Percentiles rank a stretch among this genome's conserved stretches.
Conservation (phyloP, 2,329 filamentous ascomycete species). For the Conoideocrella luteorostrata region DNA sequence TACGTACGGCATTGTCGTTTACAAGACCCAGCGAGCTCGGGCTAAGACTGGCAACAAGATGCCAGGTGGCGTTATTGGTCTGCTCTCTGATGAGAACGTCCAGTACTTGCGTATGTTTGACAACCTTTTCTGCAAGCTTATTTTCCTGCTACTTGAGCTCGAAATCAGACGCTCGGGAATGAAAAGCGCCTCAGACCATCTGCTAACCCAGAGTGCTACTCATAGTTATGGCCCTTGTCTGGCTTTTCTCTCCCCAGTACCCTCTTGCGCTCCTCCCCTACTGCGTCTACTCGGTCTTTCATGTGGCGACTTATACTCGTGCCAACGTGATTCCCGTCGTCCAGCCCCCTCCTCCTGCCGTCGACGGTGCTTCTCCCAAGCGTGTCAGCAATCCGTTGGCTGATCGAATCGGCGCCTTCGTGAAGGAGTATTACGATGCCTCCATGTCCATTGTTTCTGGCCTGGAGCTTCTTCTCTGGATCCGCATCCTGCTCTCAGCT, state of each 20-base stretch:
- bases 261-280: slow-evolving; percentile 88
- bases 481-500: slow-evolving; percentile 73
- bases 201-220: neutral
- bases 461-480: slow-evolving; percentile 83
- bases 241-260: slow-evolving; percentile 87
- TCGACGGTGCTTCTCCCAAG: slow-evolving; percentile 51
- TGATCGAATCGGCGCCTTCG: slow-evolving; percentile 82
- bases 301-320: slow-evolving; percentile 93
- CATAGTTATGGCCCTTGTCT: slow-evolving; percentile 84
- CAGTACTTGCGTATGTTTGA: slow-evolving; percentile 78
- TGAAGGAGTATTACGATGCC: slow-evolving; percentile 95
- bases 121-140: neutral
- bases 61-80: slow-evolving; percentile 52
- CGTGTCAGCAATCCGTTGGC: slow-evolving; percentile 54
- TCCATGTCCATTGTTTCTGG: slow-evolving; percentile 90
- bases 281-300: slow-evolving; percentile 95
- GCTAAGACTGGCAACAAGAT: slow-evolving; percentile 64
- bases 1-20: slow-evolving; percentile 97
- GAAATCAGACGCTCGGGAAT: no score
- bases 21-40: slow-evolving; percentile 90
- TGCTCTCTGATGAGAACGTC: slow-evolving; percentile 88
- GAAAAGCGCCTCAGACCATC: neutral
- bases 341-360: slow-evolving; percentile 56
- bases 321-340: slow-evolving; percentile 87
- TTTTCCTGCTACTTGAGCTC: no score